Evolutionary conservation across 176 grass and related monocot genomes (phyloP), one percentile per base, ranked within the genome.

Genomic region (Oryza longistaminata): DNA sequence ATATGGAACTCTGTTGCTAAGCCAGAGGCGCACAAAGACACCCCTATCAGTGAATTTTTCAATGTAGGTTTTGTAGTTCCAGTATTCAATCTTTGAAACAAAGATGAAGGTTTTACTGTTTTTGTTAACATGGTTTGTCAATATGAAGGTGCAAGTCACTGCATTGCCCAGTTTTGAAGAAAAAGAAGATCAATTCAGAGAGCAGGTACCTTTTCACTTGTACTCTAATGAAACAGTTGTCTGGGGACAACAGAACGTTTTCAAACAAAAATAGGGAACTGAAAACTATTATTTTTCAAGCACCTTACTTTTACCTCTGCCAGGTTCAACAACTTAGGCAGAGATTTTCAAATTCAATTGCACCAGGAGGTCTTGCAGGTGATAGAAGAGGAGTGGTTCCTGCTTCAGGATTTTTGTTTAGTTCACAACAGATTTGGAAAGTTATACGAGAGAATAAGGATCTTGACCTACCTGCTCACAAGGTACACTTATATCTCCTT

Each of bases 401-500:
- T 27, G 93, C 93, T 83, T 98, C 96, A 86, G 96, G 87, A 62
- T 98, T 98, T 93, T 95, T 94, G 73, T 98, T 94, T 74, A 98
- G 96, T 92, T 90, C 91, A 82, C 93, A 88, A 50, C 91, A 98
- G 82, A 98, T 98, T 80, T 98, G 96, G 96, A 90, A 93, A 89
- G 90, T 98, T 68, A 95, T 98, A 44, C 66, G 86, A 81, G 96
- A 98, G 83, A 95, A 98, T 69, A 98, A 90, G 80, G 96, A 98
- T 82, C 96, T 98, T 78, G 89, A 95, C 84, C 93, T 98, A 81
- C 96, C 96, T 89, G 96, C 96, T 94, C 96, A 98, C 88, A 98
- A 98, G 93, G 96, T 98, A 91, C 13, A 87, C 11, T 44, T 86
- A 2, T 46, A 5, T 64, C 77, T 81, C 35, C 62, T 21, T 3